phyloP scores from a whole-genome alignment of 345 rosid species.

The Boechera divaricarpa region DNA sequence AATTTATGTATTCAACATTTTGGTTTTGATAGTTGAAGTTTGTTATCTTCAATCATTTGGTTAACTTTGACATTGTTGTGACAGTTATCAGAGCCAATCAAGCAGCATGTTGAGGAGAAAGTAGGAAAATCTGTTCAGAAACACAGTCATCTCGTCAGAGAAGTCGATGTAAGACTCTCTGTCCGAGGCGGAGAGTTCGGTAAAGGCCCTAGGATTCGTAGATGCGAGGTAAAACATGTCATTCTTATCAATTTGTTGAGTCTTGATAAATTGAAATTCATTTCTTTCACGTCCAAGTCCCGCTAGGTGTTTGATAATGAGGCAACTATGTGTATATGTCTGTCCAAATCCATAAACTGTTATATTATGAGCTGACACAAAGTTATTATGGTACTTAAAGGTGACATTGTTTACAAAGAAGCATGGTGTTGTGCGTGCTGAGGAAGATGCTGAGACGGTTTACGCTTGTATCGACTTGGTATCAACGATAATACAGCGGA shows the following conservation, averaged over 20 bases:
- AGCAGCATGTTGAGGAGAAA: constrained; percentile 82
- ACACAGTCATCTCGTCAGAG: constrained; percentile 83
- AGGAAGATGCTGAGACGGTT: constrained; percentile 84
- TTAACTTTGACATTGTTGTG: constrained; percentile 23
- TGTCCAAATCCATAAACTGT: constrained; percentile 19
- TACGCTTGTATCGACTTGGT: constrained; percentile 84
- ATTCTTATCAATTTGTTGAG: neutral
- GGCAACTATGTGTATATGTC: neutral
- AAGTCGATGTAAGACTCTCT: constrained; percentile 90
- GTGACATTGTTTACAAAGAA: constrained; percentile 87
- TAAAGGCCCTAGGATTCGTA: constrained; percentile 81
- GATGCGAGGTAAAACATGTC: constrained; percentile 72
- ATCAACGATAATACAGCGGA: constrained; percentile 75
- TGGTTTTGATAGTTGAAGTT: neutral
- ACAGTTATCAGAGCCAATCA: constrained; percentile 76
- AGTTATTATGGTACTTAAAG: constrained; percentile 43
- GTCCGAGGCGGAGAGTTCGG: constrained; percentile 93
- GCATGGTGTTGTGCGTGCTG: constrained; percentile 95
- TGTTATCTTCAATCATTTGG: constrained; percentile 7
- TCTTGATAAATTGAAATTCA: neutral
- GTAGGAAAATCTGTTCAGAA: constrained; percentile 89
- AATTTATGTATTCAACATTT: neutral
- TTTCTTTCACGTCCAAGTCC: constrained; percentile 7
- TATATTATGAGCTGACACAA: constrained; percentile 5
- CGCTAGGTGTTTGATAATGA: neutral